A percentile compares a stretch with the other conserved stretches of the same genome.
phyloP scores from a whole-genome alignment of 306 rosid species.

The Medicago ruthenica region DNA sequence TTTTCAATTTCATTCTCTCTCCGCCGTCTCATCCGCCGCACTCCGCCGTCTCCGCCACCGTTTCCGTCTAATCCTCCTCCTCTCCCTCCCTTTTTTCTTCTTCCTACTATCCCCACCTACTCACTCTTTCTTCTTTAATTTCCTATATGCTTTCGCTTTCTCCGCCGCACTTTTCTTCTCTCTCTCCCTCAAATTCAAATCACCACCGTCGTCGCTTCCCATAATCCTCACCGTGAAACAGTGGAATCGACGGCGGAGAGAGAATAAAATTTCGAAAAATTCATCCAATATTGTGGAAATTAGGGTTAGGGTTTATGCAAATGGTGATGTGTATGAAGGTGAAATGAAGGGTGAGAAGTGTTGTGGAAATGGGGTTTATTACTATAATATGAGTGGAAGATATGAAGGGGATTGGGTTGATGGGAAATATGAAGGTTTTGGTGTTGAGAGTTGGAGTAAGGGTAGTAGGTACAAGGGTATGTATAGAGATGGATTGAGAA shows the following conservation, averaged over 20 bases:
- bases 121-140: slow-evolving; percentile 52
- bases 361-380: slow-evolving; percentile 84
- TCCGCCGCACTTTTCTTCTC: slow-evolving; percentile 60
- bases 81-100: slow-evolving; percentile 63
- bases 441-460: slow-evolving; percentile 87
- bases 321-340: slow-evolving; percentile 85
- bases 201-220: neutral
- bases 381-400: slow-evolving; percentile 78
- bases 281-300: neutral
- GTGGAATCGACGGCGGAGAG: neutral
- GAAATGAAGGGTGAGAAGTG: slow-evolving; percentile 68
- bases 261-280: neutral
- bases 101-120: slow-evolving; percentile 56
- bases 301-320: slow-evolving; percentile 54
- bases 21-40: slow-evolving; percentile 4
- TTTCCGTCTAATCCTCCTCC: slow-evolving; percentile 52
- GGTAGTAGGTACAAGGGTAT: slow-evolving; percentile 85
- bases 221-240: neutral
- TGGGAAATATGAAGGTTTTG: slow-evolving; percentile 81
- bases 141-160: slow-evolving; percentile 59
- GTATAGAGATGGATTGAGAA: slow-evolving; percentile 74
- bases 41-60: slow-evolving; percentile 35
- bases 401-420: slow-evolving; percentile 94
- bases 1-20: neutral
- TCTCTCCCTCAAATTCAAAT: slow-evolving; percentile 44